A percentile compares a stretch with the other conserved stretches of the same genome.
Evolutionary conservation across 148 eudicot species (phyloP).

Genomic region (Vaccinium darrowii): DNA sequence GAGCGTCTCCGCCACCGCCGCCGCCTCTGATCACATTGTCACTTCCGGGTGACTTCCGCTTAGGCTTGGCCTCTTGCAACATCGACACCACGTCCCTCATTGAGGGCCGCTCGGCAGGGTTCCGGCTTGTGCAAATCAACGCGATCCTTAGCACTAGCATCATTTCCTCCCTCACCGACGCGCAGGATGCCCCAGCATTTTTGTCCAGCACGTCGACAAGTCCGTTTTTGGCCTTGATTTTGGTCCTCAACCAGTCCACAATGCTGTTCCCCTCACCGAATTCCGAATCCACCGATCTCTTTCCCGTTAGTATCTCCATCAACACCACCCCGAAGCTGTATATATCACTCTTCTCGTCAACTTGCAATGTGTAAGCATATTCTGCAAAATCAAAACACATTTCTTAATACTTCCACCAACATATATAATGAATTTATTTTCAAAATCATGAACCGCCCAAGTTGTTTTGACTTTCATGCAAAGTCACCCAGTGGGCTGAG

Average conservation of each 20-base stretch:
- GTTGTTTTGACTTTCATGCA: conserved; percentile 12
- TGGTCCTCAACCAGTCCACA: conserved; percentile 82
- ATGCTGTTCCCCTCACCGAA: conserved; percentile 89
- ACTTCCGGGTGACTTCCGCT: conserved; percentile 51
- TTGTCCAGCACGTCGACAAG: conserved; percentile 58
- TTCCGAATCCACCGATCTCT: conserved; percentile 67
- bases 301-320: conserved; percentile 73
- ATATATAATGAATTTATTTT: not conserved
- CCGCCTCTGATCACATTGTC: conserved; percentile 30
- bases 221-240: conserved; percentile 59
- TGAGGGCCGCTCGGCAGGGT: conserved; percentile 82
- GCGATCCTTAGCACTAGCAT: conserved; percentile 71
- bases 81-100: conserved; percentile 97
- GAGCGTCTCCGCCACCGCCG: conserved; percentile 19
- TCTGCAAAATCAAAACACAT: conserved; percentile 39
- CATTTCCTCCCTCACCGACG: conserved; percentile 83
- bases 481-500: not conserved
- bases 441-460: conserved; percentile 6
- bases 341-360: conserved; percentile 94
- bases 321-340: conserved; percentile 88
- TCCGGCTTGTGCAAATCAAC: conserved; percentile 73
- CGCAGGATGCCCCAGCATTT: conserved; percentile 76
- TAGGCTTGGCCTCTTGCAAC: conserved; percentile 91
- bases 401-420: not conserved
- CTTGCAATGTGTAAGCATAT: conserved; percentile 92